Evolutionary conservation across 164 flowering plant species (phyloP), one percentile per base, ranked within the genome.

Genomic region (Amborella trichopoda): DNA sequence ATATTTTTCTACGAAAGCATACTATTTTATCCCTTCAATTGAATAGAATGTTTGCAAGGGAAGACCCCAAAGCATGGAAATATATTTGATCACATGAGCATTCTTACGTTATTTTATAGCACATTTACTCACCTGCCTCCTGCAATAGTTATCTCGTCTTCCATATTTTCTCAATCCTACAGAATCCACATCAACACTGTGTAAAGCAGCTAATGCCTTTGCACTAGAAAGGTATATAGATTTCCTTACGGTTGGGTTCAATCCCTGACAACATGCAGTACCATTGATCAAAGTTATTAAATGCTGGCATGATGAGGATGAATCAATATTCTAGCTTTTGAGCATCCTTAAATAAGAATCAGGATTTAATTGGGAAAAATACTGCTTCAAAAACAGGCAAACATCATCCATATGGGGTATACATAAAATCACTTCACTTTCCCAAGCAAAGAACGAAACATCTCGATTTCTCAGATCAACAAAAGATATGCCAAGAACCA

Each of bases 161-260:
- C 99, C 96, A 72, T 57, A 88, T 4, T 66, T 81, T 21, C 61
- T 76, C 12, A 93, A 69, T 37, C 95, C 94, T 68, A 81, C 71
- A 39, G 79, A 62, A 58, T 79, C 86, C 51, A 78, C 81, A 67
- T 85, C 70, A 56, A 67, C 74, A 50, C 75, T 68, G 63, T 88
- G 99, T 20, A 93, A 49, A 49, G 77, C 54, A 23, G 95, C 95
- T 57, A 87, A 81, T 36, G 80, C 58, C 50, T 61, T 62, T 23
- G 96, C 89, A 62, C 72, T 68, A 45, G 71, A 86, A 44, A 24
- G 30, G 53, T 88, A 93, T 52, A 93, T 70, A 2, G 68, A 74
- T 48, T 59, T 76, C 68, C 84, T 82, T 58, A 53, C 74, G 12
- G 41, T 47, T 5, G 94, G 83, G 23, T 63, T 40, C n/a, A 93